Evolutionary conservation across 129 eudicot species (phyloP), one percentile per base, ranked within the genome.

Genomic region (Ambrosia artemisiifolia): DNA sequence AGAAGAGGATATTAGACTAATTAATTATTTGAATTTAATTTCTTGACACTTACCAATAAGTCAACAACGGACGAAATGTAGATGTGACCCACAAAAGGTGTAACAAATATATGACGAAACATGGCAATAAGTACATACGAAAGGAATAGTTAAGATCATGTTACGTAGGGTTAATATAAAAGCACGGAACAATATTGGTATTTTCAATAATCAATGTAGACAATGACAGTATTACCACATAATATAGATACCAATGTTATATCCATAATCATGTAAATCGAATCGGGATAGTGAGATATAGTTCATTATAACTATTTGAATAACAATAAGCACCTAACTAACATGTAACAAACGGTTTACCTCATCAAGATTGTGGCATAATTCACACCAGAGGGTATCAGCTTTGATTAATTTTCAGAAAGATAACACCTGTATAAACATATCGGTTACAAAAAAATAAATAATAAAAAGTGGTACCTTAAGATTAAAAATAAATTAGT

Each of bases 291-390:
- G 32, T 63, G 19, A 51, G 57, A 51, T 51, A 17, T 8, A n/a
- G 36, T 56, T 20, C 20, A 56, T 56, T 56, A 24, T 10, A 34
- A 56, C 6, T 20, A 59, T 30, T 8, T 11, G 17, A 59, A 59
- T 18, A 59, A 30, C 19, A 13, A 30, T 30, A 56, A 24, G 63
- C 12, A 59, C 40, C 13, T 24, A 2, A 5, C 40, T 28, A 72
- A 34, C 47, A n/a, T 46, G 54, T 30, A 75, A 53, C 50, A 74
- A 7, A 46, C 11, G 12, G 67, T 57, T 57, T 43, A 67, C 68
- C 48, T 57, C 17, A 13, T 63, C 50, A 7, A n/a, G 51, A 44
- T 10, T n/a, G 47, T 42, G 72, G 44, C 44, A 51, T 10, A 6
- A 24, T 73, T 63, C 62, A 48, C 63, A 63, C 62, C 6, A 24